Percentiles rank a stretch among this genome's conserved stretches.
Conservation (phyloP, 148 eudicot species). For the Rhododendron griersonianum region DNA sequence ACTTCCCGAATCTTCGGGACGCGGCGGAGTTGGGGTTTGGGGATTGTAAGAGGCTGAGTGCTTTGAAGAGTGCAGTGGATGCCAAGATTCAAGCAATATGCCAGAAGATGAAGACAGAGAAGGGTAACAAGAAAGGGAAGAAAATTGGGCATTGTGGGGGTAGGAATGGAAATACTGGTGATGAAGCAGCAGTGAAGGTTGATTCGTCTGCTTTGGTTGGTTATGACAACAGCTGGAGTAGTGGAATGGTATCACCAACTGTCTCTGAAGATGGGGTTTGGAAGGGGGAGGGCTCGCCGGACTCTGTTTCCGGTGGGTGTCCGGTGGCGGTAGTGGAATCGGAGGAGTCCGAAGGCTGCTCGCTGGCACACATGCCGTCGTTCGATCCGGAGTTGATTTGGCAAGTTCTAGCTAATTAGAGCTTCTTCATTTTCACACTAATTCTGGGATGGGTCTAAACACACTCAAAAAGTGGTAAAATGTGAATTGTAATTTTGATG, state of each 20-base stretch:
- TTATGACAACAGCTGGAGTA: not conserved
- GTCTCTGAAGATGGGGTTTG: conserved; percentile 53
- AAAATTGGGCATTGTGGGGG: conserved; percentile 17
- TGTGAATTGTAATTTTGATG: not conserved
- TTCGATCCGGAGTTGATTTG: conserved; percentile 87
- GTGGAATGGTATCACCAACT: conserved; percentile 29
- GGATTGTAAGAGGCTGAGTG: conserved; percentile 46
- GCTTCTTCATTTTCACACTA: not conserved
- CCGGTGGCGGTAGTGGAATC: conserved; percentile 20
- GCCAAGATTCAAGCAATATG: conserved; percentile 75
- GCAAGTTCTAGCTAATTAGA: conserved; percentile 74
- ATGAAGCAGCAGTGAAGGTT: conserved; percentile 20
- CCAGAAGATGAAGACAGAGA: conserved; percentile 59
- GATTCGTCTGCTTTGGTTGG: conserved; percentile 20
- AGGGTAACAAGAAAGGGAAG: conserved; percentile 37
- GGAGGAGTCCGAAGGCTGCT: conserved; percentile 46
- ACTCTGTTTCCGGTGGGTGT: conserved; percentile 32
- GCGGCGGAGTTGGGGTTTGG: conserved; percentile 43
- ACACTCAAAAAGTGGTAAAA: not conserved
- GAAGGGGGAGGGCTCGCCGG: conserved; percentile 40
- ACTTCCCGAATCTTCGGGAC: conserved; percentile 68
- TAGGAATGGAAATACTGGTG: not conserved
- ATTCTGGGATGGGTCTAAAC: not conserved
- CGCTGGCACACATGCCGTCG: conserved; percentile 74
- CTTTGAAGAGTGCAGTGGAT: conserved; percentile 64